Evolutionary conservation across 176 grass and related monocot genomes (phyloP), one percentile per base, ranked within the genome.

Genomic region (Cenchrus purpureus): DNA sequence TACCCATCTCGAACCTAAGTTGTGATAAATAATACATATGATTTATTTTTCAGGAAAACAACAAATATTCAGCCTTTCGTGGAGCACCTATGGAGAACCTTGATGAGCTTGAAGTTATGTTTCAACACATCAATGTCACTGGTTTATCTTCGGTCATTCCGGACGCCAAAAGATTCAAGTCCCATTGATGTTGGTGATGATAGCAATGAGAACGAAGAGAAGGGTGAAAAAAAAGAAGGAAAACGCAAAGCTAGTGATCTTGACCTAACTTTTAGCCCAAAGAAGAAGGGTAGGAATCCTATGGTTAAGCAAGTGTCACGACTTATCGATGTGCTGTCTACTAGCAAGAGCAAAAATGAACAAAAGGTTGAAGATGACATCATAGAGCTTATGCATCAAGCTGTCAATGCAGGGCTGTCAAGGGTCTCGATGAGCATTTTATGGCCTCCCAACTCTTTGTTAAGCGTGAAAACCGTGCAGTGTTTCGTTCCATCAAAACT

Each of bases 271-370:
- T 14, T 9, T 32, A 25, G 8, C 62, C 20, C 62, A 31, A 66
- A 34, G 31, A 66, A 66, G 63, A 66, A 66, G 63, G 63, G 28
- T 66, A 66, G 63, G 29, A 66, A 66, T 65, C 63, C 25, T n/a
- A 34, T 65, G 22, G 63, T 65, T 65, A 65, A 14, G 63, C 63
- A 25, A 25, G 25, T 25, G 25, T 25, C 25, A 25, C 25, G 25
- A 25, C 25, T 25, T 25, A 25, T 25, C 0, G 25, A 25, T 25
- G 25, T 25, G 25, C 0, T 25, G 25, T 25, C 25, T 25, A 25
- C 25, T 25, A 25, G 25, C 0, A 25, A 25, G 25, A 25, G 25
- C 25, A 25, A 25, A 25, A 25, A 25, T 25, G 25, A 25, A 25
- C 0, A 25, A 25, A 25, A 25, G 0, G 25, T 25, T 25, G 25